A percentile compares a stretch with the other conserved stretches of the same genome.
phyloP scores from a whole-genome alignment of 2,329 filamentous ascomycete species.

The Exophiala sideris region DNA sequence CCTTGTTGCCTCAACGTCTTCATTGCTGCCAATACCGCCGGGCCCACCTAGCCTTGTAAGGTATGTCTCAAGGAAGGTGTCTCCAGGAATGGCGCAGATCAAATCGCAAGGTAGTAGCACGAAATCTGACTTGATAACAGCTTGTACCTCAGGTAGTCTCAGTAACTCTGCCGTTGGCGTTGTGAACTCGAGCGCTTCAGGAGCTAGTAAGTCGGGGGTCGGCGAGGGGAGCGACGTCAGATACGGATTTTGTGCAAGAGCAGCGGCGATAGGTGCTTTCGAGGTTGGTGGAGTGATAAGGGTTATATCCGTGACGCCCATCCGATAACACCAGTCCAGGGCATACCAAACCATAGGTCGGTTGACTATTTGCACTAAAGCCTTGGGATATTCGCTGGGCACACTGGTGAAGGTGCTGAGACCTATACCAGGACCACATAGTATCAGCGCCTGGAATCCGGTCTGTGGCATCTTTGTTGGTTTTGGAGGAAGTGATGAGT shows the following conservation, averaged over 20 bases:
- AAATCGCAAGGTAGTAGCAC: conserved; percentile 89
- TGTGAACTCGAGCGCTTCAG: conserved; percentile 71
- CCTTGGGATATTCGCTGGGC: conserved; percentile 48
- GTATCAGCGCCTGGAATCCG: conserved; percentile 49
- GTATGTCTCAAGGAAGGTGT: conserved; percentile 83
- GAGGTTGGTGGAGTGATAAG: conserved; percentile 47
- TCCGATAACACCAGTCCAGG: conserved; percentile 48
- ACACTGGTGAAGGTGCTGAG: conserved; percentile 51
- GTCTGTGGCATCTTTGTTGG: conserved; percentile 30
- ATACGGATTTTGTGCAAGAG: conserved; percentile 49
- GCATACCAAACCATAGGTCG: conserved; percentile 51
- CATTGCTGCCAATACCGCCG: conserved; percentile 41
- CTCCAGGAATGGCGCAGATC: conserved; percentile 82
- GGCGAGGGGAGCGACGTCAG: conserved; percentile 48
- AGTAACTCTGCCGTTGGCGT: conserved; percentile 88
- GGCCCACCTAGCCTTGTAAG: conserved; percentile 78
- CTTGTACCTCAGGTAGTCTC: conserved; percentile 74
- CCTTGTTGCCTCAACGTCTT: conserved; percentile 39
- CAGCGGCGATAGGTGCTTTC: conserved; percentile 43
- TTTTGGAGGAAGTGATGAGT: not conserved
- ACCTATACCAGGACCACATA: conserved; percentile 48
- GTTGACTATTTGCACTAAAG: conserved; percentile 49
- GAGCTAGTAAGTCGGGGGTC: conserved; percentile 69
- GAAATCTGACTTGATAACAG: conserved; percentile 79
- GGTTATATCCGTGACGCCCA: conserved; percentile 47